Conservation (phyloP, 2,329 filamentous ascomycete species). For the Botrytis galanthina region DNA sequence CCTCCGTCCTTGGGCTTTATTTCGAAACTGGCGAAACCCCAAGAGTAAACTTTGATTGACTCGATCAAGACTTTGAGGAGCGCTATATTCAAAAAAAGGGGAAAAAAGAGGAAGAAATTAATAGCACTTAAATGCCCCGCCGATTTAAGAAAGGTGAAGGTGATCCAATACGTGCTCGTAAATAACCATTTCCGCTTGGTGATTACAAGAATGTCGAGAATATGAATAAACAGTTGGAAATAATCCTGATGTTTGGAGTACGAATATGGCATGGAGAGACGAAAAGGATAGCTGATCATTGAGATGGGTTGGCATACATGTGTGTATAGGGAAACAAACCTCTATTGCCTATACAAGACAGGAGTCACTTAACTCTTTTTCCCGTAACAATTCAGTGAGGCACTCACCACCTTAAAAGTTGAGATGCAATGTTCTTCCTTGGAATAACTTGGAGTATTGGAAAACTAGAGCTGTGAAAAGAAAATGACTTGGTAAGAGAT, state of each 20-base stretch:
- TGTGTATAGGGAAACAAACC: background rate
- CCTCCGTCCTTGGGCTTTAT: no score
- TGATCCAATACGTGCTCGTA: background rate
- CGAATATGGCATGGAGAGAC: background rate
- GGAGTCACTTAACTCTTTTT: background rate
- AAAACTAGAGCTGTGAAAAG: background rate
- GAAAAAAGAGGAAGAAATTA: background rate
- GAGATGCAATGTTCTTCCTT: background rate
- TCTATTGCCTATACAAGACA: background rate
- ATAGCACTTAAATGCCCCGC: background rate
- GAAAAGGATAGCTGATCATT: background rate
- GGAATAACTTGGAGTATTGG: background rate
- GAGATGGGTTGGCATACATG: background rate
- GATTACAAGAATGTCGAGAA: background rate
- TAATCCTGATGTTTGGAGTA: background rate
- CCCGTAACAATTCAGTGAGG: background rate
- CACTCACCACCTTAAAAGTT: background rate
- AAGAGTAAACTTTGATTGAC: background rate
- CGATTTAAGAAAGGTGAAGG: background rate
- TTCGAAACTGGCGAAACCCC: background rate
- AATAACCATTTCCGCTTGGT: background rate
- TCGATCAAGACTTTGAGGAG: background rate
- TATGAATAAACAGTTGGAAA: background rate
- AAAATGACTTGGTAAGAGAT: background rate
- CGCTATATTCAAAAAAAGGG: background rate